These are phyloP conservation scores for Plasmodium falciparum DNA, from an alignment of 169 alveolate species.

Conservation along the genomic window DNA sequence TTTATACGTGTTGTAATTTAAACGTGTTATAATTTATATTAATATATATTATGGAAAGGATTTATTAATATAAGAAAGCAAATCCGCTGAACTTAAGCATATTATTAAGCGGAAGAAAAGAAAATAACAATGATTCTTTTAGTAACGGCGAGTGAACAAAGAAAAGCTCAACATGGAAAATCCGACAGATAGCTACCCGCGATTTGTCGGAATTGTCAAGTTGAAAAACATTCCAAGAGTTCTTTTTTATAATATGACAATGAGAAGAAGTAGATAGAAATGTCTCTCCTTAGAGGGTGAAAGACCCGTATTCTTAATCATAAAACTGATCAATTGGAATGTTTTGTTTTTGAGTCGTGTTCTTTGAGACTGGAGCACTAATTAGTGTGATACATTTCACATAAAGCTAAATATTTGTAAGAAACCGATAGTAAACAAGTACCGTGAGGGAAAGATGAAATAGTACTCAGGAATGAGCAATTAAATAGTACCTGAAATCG, in stretches of 20 bases:
- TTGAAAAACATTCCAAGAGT: background rate
- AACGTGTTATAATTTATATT: too few species aligned
- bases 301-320: slow-evolving; percentile 88
- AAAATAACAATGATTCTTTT: slow-evolving; percentile 86
- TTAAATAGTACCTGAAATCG: slow-evolving; percentile 91
- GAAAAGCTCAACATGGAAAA: slow-evolving; percentile 89
- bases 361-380: slow-evolving; percentile 90
- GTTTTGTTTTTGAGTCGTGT: slow-evolving; percentile 75
- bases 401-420: slow-evolving; percentile 91
- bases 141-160: slow-evolving; percentile 95
- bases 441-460: slow-evolving; percentile 96
- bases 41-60: too few species aligned
- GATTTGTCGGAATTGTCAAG: background rate
- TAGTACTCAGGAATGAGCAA: slow-evolving; percentile 92
- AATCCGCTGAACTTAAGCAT: slow-evolving; percentile 93
- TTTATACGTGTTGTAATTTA: too few species aligned
- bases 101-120: slow-evolving; percentile 93
- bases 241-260: background rate
- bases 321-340: background rate
- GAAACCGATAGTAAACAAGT: slow-evolving; percentile 95
- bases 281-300: slow-evolving; percentile 90
- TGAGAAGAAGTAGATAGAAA: slow-evolving; percentile 77
- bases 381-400: slow-evolving; percentile 84
- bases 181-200: slow-evolving; percentile 17
- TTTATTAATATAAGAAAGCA: slow-evolving; percentile 79